Evolutionary conservation across 2,329 filamentous ascomycete species (phyloP).

Genomic region (Aspergillus sp.): DNA sequence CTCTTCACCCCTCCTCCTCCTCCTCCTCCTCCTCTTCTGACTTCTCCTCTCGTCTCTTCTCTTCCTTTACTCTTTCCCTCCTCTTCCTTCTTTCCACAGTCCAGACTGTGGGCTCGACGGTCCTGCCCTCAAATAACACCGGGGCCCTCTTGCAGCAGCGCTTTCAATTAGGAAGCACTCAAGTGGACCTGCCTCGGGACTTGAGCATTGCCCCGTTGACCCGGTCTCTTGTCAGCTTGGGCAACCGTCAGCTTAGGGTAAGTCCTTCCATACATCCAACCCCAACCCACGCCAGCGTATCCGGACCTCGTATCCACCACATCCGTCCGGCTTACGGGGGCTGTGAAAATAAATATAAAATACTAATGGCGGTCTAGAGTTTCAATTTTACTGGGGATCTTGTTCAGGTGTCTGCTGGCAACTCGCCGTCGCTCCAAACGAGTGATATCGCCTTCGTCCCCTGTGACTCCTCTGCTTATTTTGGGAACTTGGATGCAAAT

Average conservation of each 20-base stretch:
- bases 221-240: constrained; percentile 19
- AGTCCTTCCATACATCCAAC: constrained; percentile 5
- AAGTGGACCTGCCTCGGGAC: constrained; percentile 20
- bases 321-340: background rate
- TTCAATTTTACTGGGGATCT: constrained; percentile 30
- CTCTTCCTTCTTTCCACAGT: constrained; percentile 16
- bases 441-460: constrained; percentile 41
- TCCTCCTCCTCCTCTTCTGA: constrained; percentile 8
- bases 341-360: background rate
- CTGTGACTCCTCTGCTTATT: constrained; percentile 42
- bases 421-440: constrained; percentile 26
- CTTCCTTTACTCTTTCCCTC: constrained; percentile 14
- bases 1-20: constrained; percentile 5
- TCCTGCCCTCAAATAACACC: constrained; percentile 32
- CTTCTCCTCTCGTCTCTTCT: constrained; percentile 7
- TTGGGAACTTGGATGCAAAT: constrained; percentile 37
- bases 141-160: constrained; percentile 23
- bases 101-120: constrained; percentile 21
- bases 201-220: constrained; percentile 29
- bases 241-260: constrained; percentile 22
- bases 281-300: background rate
- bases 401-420: constrained; percentile 28
- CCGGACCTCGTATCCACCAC: background rate
- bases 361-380: constrained; percentile 21
- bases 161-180: constrained; percentile 26